Evolutionary conservation across 352 stramenopile species (phyloP).

Genomic region (Pythium grandisporangium): DNA sequence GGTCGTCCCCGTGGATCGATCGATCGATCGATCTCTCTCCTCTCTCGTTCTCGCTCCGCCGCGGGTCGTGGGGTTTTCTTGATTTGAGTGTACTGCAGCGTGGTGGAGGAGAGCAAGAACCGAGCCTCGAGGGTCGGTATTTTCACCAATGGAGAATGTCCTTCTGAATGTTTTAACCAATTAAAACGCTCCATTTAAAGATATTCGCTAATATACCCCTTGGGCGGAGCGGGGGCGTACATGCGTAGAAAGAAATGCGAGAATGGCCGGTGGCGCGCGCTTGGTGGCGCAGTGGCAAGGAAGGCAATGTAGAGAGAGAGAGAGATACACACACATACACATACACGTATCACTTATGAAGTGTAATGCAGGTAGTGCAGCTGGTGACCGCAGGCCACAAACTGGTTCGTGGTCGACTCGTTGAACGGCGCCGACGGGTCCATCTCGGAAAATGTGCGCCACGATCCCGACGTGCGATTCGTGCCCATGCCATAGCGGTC

Average conservation of each 20-base stretch:
- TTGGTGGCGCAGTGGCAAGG: too few relatives aligned
- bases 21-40: too few relatives aligned
- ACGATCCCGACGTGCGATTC: slow-evolving; percentile 38
- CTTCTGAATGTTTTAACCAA: slow-evolving; percentile 8
- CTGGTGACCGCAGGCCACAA: slow-evolving; percentile 40
- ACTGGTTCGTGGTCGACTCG: slow-evolving; percentile 84
- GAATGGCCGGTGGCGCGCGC: too few relatives aligned
- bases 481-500: slow-evolving; percentile 33
- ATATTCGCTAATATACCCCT: too few relatives aligned
- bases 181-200: slow-evolving; percentile 2
- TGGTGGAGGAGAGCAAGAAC: slow-evolving; percentile 1
- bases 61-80: slow-evolving; percentile 14
- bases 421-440: slow-evolving; percentile 48
- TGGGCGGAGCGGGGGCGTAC: too few relatives aligned
- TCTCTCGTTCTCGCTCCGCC: neutral
- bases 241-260: too few relatives aligned
- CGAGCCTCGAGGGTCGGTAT: neutral
- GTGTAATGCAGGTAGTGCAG: slow-evolving; percentile 60
- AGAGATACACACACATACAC: too few relatives aligned
- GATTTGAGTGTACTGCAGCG: slow-evolving; percentile 1
- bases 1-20: too few relatives aligned
- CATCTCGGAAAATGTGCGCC: slow-evolving; percentile 57
- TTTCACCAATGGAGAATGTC: slow-evolving; percentile 12
- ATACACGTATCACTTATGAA: neutral
- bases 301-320: too few relatives aligned